Base-by-base conservation (phyloP, 2,329 filamentous ascomycete species). In the Trichoderma breve region DNA sequence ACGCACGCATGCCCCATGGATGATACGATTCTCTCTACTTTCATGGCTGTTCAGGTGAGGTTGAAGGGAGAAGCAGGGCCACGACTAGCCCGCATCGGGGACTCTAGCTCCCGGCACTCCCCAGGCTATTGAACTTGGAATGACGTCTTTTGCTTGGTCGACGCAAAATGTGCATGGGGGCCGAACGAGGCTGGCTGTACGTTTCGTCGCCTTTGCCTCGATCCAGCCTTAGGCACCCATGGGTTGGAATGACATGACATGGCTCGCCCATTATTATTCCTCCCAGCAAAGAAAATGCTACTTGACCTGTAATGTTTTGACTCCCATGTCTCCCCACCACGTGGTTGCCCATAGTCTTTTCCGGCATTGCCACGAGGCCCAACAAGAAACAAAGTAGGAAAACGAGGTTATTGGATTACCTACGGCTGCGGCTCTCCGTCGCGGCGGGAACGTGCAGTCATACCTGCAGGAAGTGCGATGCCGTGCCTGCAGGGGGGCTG, bases 161-260 rank as follows among this genome's bases (percentile, higher is more conserved):
- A 21, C 64, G 36, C 34, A 21, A 43, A 8, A 9, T 34, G 51
- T 24, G 64, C 26, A 51, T 57, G 64, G 64, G 64, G 64, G 51
- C 64, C 34, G 24, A 43, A 67, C 64, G 51, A 67, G 64, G 64
- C 64, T 58, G 64, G 64, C 64, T 67, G 64, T 32, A n/a, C 15
- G 21, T 24, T 36, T 36, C 15, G 21, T 12, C 24, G 60, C 36
- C 24, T 30, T 39, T 39, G 9, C 15, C 60, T 57, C 11, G 9
- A 64, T 67, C 64, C 32, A 67, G 64, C 30, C 28, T n/a, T 57
- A 67, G 64, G 64, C 64, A 67, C 30, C 63, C 63, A 55, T 51
- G 2, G 43, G 7, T 34, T 36, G 21, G 21, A 36, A 53, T 66
- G 63, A 55, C 63, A 53, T 53, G 43, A 39, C 39, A 43, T n/a